phyloP scores from a whole-genome alignment of 352 stramenopile genomes.

The Globisporangium takayamanum region DNA sequence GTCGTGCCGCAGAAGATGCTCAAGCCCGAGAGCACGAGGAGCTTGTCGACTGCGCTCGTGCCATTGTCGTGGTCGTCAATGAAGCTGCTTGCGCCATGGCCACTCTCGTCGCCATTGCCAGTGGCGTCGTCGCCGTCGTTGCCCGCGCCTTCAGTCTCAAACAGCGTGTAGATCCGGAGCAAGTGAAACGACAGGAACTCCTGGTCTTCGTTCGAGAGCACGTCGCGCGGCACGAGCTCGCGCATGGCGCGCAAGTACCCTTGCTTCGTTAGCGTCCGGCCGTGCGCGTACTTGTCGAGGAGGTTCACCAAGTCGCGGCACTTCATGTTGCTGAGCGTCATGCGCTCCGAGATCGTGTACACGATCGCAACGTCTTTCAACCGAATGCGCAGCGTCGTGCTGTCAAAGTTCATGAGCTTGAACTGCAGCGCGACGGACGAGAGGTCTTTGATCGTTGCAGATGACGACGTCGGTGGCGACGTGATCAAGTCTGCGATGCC shows the following conservation, averaged over 20 bases:
- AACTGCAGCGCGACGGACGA: slow-evolving; percentile 78
- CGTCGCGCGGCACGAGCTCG: slow-evolving; percentile 59
- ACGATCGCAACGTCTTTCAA: slow-evolving; percentile 83
- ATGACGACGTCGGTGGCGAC: slow-evolving; percentile 36
- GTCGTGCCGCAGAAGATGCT: slow-evolving; percentile 92
- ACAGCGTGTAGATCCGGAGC: slow-evolving; percentile 75
- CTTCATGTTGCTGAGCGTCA: slow-evolving; percentile 70
- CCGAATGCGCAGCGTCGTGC: slow-evolving; percentile 69
- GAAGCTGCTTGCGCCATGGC: slow-evolving; percentile 10
- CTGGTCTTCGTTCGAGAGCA: slow-evolving; percentile 79
- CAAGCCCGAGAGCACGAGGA: slow-evolving; percentile 78
- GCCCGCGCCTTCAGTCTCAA: slow-evolving; percentile 64
- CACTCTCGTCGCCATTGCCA: slow-evolving; percentile 6
- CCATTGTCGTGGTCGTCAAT: slow-evolving; percentile 20
- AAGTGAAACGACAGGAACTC: slow-evolving; percentile 86
- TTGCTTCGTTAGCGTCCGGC: slow-evolving; percentile 61
- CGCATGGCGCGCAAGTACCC: slow-evolving; percentile 77
- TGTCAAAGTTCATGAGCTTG: slow-evolving; percentile 84
- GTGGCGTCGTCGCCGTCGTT: slow-evolving; percentile 26
- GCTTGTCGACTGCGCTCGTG: slow-evolving; percentile 57
- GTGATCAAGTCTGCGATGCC: slow-evolving; percentile 59
- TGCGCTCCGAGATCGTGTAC: slow-evolving; percentile 81
- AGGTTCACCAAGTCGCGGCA: slow-evolving; percentile 58
- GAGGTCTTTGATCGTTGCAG: slow-evolving; percentile 42
- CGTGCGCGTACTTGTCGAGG: slow-evolving; percentile 63